A percentile compares a stretch with the other conserved stretches of the same genome.
Evolutionary conservation across 164 flowering plant genomes (phyloP).

Genomic region (Magnolia kwangsiensis): DNA sequence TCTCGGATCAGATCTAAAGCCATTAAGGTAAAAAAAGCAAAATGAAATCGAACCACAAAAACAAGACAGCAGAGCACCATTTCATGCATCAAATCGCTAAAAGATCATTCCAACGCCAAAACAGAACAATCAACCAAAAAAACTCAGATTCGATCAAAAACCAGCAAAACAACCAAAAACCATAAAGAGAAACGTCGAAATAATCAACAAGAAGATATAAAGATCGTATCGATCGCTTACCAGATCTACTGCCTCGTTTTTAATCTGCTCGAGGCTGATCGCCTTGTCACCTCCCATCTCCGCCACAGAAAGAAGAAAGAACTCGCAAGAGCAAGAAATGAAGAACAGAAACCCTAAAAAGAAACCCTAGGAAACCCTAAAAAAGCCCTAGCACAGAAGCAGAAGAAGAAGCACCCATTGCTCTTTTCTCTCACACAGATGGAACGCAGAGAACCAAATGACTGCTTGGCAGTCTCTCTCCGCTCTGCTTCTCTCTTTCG

Average conservation of each 20-base stretch:
- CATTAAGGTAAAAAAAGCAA: neutral
- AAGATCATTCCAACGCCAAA: neutral
- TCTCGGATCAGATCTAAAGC: neutral
- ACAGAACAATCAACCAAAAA: neutral
- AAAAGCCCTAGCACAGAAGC: neutral
- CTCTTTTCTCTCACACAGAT: neutral
- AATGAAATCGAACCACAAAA: neutral
- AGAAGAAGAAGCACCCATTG: neutral
- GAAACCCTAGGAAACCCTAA: neutral
- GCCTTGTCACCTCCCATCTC: constrained; percentile 33
- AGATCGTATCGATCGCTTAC: constrained; percentile 21
- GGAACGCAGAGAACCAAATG: neutral
- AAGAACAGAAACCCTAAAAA: neutral
- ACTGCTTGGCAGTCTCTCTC: neutral
- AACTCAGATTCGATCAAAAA: neutral
- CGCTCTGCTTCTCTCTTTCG: neutral
- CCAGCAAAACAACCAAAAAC: neutral
- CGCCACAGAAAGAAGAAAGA: neutral
- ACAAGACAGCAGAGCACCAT: neutral
- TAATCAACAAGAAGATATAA: neutral
- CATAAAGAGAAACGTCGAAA: neutral
- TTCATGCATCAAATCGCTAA: neutral
- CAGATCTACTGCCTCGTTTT: constrained; percentile 71
- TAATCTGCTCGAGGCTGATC: constrained; percentile 58
- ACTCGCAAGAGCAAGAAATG: neutral